Percentiles rank a stretch among this genome's conserved stretches.
These are phyloP conservation scores for Trichosporon ovoides DNA, from an alignment of 1,284 basidiomycete genomes.

Conservation along the genomic window DNA sequence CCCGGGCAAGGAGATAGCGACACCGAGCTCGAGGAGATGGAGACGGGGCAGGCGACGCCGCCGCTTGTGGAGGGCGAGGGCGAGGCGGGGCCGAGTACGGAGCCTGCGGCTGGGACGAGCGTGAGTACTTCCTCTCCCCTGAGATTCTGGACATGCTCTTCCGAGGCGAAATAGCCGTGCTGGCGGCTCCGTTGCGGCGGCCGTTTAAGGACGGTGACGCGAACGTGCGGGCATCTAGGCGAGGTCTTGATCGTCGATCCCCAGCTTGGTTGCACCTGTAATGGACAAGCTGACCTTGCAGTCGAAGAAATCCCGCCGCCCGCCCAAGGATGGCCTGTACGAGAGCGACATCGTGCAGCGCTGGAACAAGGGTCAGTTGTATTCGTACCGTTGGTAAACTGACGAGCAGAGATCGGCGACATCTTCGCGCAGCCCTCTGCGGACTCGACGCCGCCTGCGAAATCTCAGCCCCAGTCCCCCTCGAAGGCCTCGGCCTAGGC, in stretches of 20 bases:
- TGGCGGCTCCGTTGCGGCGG: too few species aligned
- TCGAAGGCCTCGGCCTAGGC: too few species aligned
- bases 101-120: not conserved
- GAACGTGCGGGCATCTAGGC: too few species aligned
- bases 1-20: slow-evolving; percentile 8
- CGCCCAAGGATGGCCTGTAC: slow-evolving; percentile 20
- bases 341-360: slow-evolving; percentile 36
- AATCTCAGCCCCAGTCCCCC: not conserved
- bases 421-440: slow-evolving; percentile 20
- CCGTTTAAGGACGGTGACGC: too few species aligned
- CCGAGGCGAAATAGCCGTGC: too few species aligned
- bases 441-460: too few species aligned
- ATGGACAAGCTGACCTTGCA: slow-evolving; percentile 2
- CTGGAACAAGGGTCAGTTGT: slow-evolving; percentile 39
- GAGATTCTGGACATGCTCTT: not conserved
- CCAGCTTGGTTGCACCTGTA: not conserved
- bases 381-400: too few species aligned
- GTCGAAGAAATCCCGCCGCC: not conserved
- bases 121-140: not conserved
- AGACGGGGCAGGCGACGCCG: slow-evolving; percentile 7
- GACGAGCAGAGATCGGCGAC: slow-evolving; percentile 36
- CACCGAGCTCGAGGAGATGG: slow-evolving; percentile 13
- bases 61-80: not conserved
- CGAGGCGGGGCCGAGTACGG: slow-evolving; percentile 6
- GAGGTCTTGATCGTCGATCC: too few species aligned